Conservation (phyloP, 2,329 filamentous ascomycete species). For the Aspergillus caelatus region DNA sequence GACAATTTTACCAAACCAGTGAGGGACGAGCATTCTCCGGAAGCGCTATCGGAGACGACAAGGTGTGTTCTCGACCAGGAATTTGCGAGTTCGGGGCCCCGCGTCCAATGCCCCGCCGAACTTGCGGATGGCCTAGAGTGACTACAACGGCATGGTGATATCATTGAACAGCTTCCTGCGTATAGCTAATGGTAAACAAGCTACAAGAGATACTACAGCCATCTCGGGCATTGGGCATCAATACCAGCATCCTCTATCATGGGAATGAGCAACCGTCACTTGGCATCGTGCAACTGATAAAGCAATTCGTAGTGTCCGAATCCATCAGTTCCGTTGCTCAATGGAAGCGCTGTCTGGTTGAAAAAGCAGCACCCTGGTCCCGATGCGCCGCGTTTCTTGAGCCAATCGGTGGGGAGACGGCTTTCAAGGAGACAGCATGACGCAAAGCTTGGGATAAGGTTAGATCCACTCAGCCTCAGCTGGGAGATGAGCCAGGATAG, state of each 20-base stretch:
- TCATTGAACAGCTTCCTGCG: not conserved
- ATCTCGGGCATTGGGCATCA: constrained; percentile 11
- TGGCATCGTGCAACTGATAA: constrained; percentile 6
- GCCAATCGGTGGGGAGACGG: constrained; percentile 7
- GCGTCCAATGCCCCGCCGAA: not conserved
- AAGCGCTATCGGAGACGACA: no score
- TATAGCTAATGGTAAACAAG: not conserved
- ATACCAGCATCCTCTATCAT: not conserved
- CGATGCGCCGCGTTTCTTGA: constrained; percentile 1
- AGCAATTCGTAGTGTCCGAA: not conserved
- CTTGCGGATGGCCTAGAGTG: not conserved
- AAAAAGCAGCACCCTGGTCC: constrained; percentile 5
- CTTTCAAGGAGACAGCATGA: constrained; percentile 11
- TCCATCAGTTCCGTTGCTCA: not conserved
- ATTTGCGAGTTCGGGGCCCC: not conserved
- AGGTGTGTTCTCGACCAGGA: no score
- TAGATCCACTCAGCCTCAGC: constrained; percentile 7
- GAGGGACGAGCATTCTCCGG: no score
- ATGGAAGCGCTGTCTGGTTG: not conserved
- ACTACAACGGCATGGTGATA: not conserved
- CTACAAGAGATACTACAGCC: not conserved
- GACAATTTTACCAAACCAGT: no score
- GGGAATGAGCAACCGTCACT: not conserved
- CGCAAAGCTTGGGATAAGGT: constrained; percentile 15
- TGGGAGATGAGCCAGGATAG: constrained; percentile 1